Evolutionary conservation across 2,329 filamentous ascomycete species (phyloP).

Genomic region (Cladosporium sp.): DNA sequence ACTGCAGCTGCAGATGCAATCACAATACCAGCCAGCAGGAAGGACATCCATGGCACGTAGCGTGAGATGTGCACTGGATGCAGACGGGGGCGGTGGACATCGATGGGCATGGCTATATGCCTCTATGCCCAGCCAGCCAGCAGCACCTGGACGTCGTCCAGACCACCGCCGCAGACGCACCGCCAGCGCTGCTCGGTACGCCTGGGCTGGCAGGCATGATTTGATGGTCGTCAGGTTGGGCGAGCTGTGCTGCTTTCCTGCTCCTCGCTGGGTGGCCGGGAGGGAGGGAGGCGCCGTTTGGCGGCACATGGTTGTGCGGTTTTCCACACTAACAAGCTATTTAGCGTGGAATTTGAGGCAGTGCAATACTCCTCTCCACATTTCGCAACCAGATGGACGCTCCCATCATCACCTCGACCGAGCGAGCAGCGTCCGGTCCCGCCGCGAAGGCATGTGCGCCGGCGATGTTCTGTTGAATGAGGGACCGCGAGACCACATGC

Average conservation of each 20-base stretch:
- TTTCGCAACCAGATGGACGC: conserved; percentile 19
- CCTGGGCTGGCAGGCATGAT: neutral
- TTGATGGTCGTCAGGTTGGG: neutral
- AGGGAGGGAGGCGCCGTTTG: conserved; percentile 8
- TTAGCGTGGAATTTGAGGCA: conserved; percentile 16
- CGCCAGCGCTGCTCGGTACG: neutral
- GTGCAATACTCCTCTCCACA: conserved; percentile 19
- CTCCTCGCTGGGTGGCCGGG: conserved; percentile 1
- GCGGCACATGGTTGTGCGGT: conserved; percentile 16
- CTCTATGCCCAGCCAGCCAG: neutral
- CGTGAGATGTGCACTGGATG: neutral
- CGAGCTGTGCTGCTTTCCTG: neutral
- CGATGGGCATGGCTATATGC: neutral
- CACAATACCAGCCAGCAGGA: neutral
- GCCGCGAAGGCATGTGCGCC: conserved; percentile 18
- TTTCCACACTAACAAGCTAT: conserved; percentile 16
- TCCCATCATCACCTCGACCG: conserved; percentile 15
- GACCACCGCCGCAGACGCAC: neutral
- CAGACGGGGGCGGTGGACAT: neutral
- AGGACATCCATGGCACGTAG: neutral
- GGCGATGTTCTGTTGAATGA: conserved; percentile 11
- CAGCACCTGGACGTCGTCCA: neutral
- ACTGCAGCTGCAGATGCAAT: neutral
- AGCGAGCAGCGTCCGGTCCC: conserved; percentile 13
- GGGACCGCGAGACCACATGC: conserved; percentile 5